Conservation (phyloP, 2,329 filamentous ascomycete species). For the Podosphaera xanthii region DNA sequence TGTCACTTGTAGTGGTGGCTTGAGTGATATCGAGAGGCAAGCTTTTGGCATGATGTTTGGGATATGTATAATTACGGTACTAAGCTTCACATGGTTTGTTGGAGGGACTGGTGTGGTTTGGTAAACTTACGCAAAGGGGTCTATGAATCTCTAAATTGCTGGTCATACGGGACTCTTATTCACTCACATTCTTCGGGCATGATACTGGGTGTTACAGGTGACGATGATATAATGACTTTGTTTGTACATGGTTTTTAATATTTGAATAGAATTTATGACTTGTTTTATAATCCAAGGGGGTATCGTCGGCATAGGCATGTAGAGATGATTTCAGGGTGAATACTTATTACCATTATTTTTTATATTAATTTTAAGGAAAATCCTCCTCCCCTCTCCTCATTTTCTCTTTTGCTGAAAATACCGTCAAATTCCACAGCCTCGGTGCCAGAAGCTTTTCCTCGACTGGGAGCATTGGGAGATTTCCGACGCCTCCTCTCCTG, state of each 20-base stretch:
- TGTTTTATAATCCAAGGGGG: neutral
- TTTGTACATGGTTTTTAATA: neutral
- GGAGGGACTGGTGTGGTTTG: constrained; percentile 20
- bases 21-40: constrained; percentile 23
- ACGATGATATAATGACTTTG: neutral
- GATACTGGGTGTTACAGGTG: neutral
- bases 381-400: constrained; percentile 40
- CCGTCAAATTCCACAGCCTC: constrained; percentile 42
- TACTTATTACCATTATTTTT: neutral
- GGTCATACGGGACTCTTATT: neutral
- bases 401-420: constrained; percentile 44
- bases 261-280: neutral
- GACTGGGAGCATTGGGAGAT: constrained; percentile 62
- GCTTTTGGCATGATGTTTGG: constrained; percentile 27
- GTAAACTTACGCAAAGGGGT: constrained; percentile 5
- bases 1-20: constrained; percentile 30
- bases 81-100: constrained; percentile 43
- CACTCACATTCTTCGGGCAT: neutral
- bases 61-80: constrained; percentile 31
- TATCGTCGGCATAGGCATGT: too few relatives aligned
- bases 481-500: constrained; percentile 59
- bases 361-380: constrained; percentile 40
- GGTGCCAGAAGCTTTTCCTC: constrained; percentile 36
- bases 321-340: neutral
- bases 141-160: neutral